Percentiles rank a stretch among this genome's conserved stretches.
Conservation (phyloP, 2,329 filamentous ascomycete species). For the Ophiostoma triangulosporum region DNA sequence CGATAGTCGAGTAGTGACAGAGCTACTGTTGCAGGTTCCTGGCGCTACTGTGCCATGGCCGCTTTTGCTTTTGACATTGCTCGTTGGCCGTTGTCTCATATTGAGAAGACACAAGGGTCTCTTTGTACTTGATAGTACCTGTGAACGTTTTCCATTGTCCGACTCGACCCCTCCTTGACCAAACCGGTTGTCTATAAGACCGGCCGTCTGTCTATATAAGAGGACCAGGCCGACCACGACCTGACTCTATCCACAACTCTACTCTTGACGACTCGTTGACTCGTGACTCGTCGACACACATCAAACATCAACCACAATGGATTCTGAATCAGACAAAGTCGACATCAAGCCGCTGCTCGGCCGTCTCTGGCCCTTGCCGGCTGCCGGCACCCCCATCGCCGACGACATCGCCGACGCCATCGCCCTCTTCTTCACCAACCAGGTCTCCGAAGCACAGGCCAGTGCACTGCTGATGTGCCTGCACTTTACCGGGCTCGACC, state of each 20-base stretch:
- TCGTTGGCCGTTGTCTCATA: not conserved
- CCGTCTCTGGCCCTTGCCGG: conserved; percentile 51
- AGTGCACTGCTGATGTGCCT: conserved; percentile 79
- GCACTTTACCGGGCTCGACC: conserved; percentile 80
- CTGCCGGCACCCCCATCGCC: conserved; percentile 30
- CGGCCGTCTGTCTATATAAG: too few relatives aligned
- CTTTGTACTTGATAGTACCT: not conserved
- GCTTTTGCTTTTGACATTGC: not conserved
- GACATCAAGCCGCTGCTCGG: conserved; percentile 61
- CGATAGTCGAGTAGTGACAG: too few relatives aligned
- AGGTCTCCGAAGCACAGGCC: conserved; percentile 75
- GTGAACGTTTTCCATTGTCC: too few relatives aligned
- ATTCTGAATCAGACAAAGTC: conserved; percentile 17
- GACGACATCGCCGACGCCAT: conserved; percentile 82
- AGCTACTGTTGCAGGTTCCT: not conserved
- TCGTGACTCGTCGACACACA: not conserved
- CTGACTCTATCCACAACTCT: not conserved
- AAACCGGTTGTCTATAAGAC: too few relatives aligned
- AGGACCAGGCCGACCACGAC: too few relatives aligned
- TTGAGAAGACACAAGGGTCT: not conserved
- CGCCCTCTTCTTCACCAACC: conserved; percentile 81
- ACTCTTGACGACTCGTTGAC: not conserved
- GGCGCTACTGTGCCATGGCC: not conserved
- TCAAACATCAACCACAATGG: conserved; percentile 1
- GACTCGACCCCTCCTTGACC: too few relatives aligned